Evolutionary conservation across 805 yeast genomes (phyloP).

Genomic region (Monosporozyma unispora): DNA sequence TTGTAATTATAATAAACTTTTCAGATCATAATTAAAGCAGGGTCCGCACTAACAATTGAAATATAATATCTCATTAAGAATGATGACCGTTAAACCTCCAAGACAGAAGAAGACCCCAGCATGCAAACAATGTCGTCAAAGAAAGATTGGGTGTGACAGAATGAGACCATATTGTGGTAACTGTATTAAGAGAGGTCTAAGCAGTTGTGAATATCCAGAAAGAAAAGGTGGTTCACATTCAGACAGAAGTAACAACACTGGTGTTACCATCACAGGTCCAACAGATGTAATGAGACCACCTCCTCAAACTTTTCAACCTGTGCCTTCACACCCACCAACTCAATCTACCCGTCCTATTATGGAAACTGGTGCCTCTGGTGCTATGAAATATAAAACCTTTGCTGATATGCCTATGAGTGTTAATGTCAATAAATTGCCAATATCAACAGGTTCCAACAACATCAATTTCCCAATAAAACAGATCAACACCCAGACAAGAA

Average conservation of each 20-base stretch:
- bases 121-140: conserved; percentile 34
- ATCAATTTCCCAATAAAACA: background rate
- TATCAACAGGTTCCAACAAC: background rate
- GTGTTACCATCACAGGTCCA: background rate
- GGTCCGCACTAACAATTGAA: background rate
- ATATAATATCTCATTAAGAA: background rate
- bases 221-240: background rate
- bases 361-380: background rate
- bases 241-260: background rate
- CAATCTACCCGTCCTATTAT: background rate
- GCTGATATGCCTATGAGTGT: background rate
- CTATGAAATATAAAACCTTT: background rate
- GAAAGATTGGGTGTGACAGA: conserved; percentile 46
- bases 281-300: background rate
- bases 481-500: background rate
- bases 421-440: background rate
- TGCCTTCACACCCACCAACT: background rate
- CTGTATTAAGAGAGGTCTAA: conserved; percentile 24
- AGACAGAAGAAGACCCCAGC: conserved; percentile 23
- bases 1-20: background rate
- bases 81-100: background rate
- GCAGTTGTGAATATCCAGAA: conserved; percentile 19
- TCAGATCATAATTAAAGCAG: background rate
- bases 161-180: conserved; percentile 37
- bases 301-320: background rate